Percentiles rank a stretch among this genome's conserved stretches.
These are phyloP conservation scores for Xylaria sp. DNA, from an alignment of 2,329 filamentous ascomycete species.

Conservation along the genomic window DNA sequence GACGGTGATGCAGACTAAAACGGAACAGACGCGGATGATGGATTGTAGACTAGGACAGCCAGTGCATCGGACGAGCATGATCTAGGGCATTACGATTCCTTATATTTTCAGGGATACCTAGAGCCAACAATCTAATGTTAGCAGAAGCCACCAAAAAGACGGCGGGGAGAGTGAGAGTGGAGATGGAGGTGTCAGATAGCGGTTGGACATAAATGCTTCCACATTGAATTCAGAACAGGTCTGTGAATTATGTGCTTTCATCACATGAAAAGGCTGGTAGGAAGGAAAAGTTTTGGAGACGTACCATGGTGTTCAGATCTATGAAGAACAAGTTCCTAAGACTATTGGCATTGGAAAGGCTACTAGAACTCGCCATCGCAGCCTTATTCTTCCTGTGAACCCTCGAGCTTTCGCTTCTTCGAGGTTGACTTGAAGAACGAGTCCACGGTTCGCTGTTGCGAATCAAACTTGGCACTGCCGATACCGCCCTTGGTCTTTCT, in stretches of 20 bases:
- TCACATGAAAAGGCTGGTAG: slow-evolving; percentile 57
- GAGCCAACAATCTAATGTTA: slow-evolving; percentile 7
- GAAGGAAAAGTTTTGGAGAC: slow-evolving; percentile 29
- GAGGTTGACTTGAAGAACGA: slow-evolving; percentile 64
- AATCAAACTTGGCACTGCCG: slow-evolving; percentile 75
- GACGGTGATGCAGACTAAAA: not conserved
- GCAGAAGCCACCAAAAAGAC: slow-evolving; percentile 3
- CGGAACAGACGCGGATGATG: not conserved
- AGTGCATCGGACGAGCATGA: not conserved
- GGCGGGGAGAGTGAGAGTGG: slow-evolving; percentile 1
- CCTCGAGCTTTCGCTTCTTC: slow-evolving; percentile 54
- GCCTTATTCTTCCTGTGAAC: slow-evolving; percentile 17
- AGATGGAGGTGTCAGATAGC: slow-evolving; percentile 66
- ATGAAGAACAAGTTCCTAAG: not conserved
- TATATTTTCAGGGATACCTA: not conserved
- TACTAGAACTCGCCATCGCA: not conserved
- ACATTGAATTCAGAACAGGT: slow-evolving; percentile 79
- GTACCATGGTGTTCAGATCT: slow-evolving; percentile 41
- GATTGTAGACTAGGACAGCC: not conserved
- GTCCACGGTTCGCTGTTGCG: slow-evolving; percentile 74
- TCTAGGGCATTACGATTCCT: not conserved
- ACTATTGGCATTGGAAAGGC: not conserved
- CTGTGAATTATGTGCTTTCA: slow-evolving; percentile 75
- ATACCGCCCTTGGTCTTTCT: slow-evolving; percentile 83
- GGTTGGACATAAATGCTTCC: slow-evolving; percentile 77